Percentiles rank a stretch among this genome's conserved stretches.
Evolutionary conservation across 176 grass and related monocot genomes (phyloP).

Genomic region (Otatea glauca): DNA sequence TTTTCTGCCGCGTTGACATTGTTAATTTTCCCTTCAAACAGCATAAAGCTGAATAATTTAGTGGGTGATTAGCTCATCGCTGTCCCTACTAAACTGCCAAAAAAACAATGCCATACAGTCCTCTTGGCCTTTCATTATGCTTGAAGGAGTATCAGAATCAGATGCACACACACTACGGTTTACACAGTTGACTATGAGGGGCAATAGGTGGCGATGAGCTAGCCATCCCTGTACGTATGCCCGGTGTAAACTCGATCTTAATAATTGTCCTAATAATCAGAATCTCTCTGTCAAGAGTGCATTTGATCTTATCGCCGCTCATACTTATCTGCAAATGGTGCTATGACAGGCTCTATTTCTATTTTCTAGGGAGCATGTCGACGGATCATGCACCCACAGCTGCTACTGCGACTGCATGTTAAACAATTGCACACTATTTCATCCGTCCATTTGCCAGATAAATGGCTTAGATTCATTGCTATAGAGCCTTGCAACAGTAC

Average conservation of each 20-base stretch:
- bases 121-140: constrained; percentile 27
- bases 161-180: not conserved
- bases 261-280: not conserved
- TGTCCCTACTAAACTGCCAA: not conserved
- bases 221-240: not conserved
- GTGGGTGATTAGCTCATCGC: not conserved
- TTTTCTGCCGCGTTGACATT: constrained; percentile 21
- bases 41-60: constrained; percentile 10
- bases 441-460: too few species aligned
- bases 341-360: not conserved
- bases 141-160: not conserved
- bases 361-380: too few species aligned
- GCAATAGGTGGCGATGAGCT: not conserved
- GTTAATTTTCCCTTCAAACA: constrained; percentile 17
- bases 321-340: not conserved
- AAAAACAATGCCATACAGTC: not conserved
- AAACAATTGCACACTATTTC: too few species aligned
- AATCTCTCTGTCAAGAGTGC: not conserved
- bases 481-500: too few species aligned
- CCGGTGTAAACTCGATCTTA: constrained; percentile 11
- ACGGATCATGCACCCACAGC: too few species aligned
- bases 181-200: constrained; percentile 38
- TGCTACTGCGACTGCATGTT: too few species aligned
- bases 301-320: not conserved
- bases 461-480: too few species aligned